Evolutionary conservation across 2,329 filamentous ascomycete species (phyloP).

Genomic region (Penicillium brasilianum): DNA sequence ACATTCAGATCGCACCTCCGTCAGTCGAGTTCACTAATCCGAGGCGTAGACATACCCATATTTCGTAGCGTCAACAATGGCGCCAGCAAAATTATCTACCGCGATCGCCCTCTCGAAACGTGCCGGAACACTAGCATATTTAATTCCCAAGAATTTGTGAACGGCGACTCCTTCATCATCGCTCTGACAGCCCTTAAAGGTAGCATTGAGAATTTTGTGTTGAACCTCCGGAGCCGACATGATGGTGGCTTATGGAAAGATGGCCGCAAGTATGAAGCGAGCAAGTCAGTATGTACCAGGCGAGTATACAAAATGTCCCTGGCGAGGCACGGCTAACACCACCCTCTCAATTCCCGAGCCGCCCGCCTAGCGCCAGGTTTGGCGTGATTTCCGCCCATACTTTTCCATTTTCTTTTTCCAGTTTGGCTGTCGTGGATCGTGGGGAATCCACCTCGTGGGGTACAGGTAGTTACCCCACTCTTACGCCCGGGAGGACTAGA

Average conservation of each 20-base stretch:
- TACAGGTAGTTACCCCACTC: not conserved
- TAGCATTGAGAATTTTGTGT: slow-evolving; percentile 34
- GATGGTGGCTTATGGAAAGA: not conserved
- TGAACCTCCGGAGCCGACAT: slow-evolving; percentile 33
- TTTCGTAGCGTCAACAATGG: slow-evolving; percentile 41
- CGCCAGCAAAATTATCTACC: slow-evolving; percentile 31
- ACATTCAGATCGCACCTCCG: too few relatives aligned
- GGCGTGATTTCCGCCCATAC: slow-evolving; percentile 1
- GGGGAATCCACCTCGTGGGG: slow-evolving; percentile 26
- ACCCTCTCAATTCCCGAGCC: slow-evolving; percentile 24
- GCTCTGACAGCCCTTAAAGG: slow-evolving; percentile 33
- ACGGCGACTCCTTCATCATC: slow-evolving; percentile 21
- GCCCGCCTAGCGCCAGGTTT: slow-evolving; percentile 5
- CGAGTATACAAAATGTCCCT: not conserved
- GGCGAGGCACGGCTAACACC: slow-evolving; percentile 17
- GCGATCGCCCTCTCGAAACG: slow-evolving; percentile 39
- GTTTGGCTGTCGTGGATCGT: slow-evolving; percentile 25
- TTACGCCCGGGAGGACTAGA: not conserved
- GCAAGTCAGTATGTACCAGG: not conserved
- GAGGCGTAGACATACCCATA: slow-evolving; percentile 33
- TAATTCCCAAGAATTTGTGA: slow-evolving; percentile 39
- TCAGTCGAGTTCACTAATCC: too few relatives aligned
- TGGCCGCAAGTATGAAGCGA: not conserved
- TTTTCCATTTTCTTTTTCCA: slow-evolving; percentile 6
- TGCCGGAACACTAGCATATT: slow-evolving; percentile 38